phyloP scores from a whole-genome alignment of 495 filamentous ascomycete genomes.

The Xylaria intraflava region DNA sequence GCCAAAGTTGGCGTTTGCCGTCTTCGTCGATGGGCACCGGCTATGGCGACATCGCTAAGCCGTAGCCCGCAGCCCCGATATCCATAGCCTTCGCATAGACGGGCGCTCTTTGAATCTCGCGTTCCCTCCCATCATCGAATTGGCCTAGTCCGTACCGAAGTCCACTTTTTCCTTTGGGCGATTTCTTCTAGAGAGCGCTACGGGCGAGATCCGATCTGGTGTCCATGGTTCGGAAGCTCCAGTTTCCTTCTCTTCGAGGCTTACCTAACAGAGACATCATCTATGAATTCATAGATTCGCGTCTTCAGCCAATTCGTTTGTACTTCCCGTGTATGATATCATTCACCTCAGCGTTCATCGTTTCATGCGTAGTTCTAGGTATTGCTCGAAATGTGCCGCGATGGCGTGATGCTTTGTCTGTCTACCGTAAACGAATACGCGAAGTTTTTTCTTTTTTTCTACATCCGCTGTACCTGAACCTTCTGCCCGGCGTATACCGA shows the following conservation, averaged over 20 bases:
- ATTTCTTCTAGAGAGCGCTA: background rate
- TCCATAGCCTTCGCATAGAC: background rate
- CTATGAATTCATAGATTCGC: background rate
- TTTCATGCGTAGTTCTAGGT: background rate
- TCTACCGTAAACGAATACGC: background rate
- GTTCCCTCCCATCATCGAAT: background rate
- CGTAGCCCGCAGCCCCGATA: slow-evolving; percentile 12
- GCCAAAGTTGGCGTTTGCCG: background rate
- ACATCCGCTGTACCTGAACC: too few species aligned
- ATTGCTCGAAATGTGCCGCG: background rate
- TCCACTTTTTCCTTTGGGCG: slow-evolving; percentile 5
- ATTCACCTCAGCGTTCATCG: background rate
- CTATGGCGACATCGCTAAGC: slow-evolving; percentile 13
- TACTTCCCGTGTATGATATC: background rate
- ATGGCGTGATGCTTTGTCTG: slow-evolving; percentile 8
- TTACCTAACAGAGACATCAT: background rate
- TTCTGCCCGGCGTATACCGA: background rate
- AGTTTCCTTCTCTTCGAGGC: too few species aligned
- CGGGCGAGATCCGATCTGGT: background rate
- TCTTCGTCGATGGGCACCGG: slow-evolving; percentile 4
- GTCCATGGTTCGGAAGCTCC: background rate
- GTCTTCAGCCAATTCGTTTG: background rate
- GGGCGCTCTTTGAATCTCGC: background rate
- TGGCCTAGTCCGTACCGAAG: background rate
- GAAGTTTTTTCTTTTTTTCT: too few species aligned